Percentiles rank a stretch among this genome's conserved stretches.
These are phyloP conservation scores for Phytophthora sansomeana DNA, from an alignment of 352 stramenopile species.

Conservation along the genomic window DNA sequence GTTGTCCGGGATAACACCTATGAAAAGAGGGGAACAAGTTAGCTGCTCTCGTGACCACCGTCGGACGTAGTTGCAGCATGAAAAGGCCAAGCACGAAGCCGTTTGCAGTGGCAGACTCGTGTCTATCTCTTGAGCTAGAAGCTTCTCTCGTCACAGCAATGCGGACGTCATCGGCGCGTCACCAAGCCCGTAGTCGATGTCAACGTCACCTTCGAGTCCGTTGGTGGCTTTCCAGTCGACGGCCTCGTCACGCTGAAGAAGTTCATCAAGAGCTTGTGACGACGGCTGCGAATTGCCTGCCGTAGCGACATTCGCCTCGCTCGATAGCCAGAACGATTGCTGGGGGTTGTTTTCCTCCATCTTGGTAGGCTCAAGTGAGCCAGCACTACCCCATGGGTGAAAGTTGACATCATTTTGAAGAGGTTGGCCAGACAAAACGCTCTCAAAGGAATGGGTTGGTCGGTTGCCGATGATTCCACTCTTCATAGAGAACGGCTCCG, in stretches of 20 bases:
- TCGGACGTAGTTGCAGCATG: background rate
- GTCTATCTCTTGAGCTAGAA: constrained; percentile 27
- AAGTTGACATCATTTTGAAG: constrained; percentile 7
- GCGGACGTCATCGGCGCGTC: constrained; percentile 38
- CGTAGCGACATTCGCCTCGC: background rate
- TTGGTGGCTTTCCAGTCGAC: constrained; percentile 42
- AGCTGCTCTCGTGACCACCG: constrained; percentile 10
- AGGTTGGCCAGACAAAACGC: constrained; percentile 1
- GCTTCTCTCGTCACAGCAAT: constrained; percentile 29
- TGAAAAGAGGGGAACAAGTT: constrained; percentile 19
- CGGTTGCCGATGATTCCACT: background rate
- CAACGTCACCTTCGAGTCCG: constrained; percentile 26
- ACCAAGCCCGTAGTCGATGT: constrained; percentile 34
- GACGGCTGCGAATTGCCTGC: constrained; percentile 19
- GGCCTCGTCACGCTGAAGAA: constrained; percentile 34
- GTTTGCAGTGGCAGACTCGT: background rate
- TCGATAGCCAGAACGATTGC: constrained; percentile 19
- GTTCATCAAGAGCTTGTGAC: constrained; percentile 42
- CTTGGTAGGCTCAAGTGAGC: background rate
- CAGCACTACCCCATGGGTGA: constrained; percentile 17
- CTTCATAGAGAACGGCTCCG: constrained; percentile 9
- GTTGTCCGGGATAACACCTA: constrained; percentile 14
- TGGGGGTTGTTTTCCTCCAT: background rate
- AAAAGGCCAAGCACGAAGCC: background rate
- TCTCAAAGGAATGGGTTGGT: background rate